Evolutionary conservation across 257 asterid genomes (phyloP).

Genomic region (Anisodus acutangulus): DNA sequence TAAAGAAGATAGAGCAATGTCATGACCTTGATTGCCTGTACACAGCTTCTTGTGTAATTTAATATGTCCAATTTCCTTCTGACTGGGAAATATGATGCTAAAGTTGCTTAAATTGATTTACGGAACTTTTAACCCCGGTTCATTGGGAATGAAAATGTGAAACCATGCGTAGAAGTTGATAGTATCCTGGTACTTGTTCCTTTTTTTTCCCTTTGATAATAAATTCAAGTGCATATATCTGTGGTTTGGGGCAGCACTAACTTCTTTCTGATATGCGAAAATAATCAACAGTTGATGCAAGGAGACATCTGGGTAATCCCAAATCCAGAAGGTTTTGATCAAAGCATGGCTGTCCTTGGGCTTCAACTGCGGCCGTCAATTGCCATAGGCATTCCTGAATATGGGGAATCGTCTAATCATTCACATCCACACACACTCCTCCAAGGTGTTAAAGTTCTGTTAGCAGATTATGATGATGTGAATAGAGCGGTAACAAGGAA

Average conservation of each 20-base stretch:
- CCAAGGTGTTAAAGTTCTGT: conserved; percentile 73
- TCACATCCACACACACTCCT: conserved; percentile 57
- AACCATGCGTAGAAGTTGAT: neutral
- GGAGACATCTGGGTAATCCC: conserved; percentile 88
- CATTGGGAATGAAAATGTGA: conserved; percentile 7
- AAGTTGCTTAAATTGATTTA: neutral
- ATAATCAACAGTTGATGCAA: conserved; percentile 80
- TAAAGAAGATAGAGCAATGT: neutral
- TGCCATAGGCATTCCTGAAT: conserved; percentile 55
- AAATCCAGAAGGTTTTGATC: conserved; percentile 70
- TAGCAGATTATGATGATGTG: conserved; percentile 77
- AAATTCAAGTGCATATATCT: neutral
- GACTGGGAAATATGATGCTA: neutral
- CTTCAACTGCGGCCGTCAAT: conserved; percentile 65
- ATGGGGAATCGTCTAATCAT: conserved; percentile 59
- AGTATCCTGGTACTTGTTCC: neutral
- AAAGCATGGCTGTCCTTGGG: conserved; percentile 83
- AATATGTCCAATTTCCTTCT: neutral
- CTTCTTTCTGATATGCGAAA: neutral
- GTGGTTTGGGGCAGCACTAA: neutral
- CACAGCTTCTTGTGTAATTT: neutral
- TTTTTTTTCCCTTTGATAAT: neutral
- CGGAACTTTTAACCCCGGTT: conserved; percentile 6
- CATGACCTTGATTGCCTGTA: conserved; percentile 9
- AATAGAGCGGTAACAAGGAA: conserved; percentile 81